phyloP scores from a whole-genome alignment of 768 basidiomycete species.

The Phaeotremella fagi region DNA sequence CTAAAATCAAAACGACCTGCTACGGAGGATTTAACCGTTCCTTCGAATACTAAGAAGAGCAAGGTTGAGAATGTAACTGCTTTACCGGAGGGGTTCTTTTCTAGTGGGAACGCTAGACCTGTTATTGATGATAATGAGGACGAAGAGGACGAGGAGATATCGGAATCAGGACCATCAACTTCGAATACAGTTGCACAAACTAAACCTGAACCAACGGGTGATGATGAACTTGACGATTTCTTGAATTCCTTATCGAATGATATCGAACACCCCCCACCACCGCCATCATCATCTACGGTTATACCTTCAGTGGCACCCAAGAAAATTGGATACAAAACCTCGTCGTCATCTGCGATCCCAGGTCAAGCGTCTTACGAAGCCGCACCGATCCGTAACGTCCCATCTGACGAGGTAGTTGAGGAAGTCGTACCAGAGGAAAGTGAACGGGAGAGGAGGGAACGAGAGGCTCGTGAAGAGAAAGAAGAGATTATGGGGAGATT shows the following conservation, averaged over 20 bases:
- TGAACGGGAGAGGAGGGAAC: constrained; percentile 30
- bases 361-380: constrained; percentile 41
- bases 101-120: constrained; percentile 6
- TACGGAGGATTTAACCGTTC: constrained; percentile 3
- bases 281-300: background rate
- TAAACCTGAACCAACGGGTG: constrained; percentile 25
- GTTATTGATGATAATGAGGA: constrained; percentile 3
- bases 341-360: constrained; percentile 19
- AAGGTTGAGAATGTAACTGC: background rate
- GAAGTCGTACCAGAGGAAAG: constrained; percentile 36
- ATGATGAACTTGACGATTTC: constrained; percentile 42
- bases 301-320: constrained; percentile 1
- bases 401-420: constrained; percentile 41
- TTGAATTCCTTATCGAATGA: constrained; percentile 26
- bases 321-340: constrained; percentile 18
- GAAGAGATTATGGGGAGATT: constrained; percentile 45
- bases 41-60: constrained; percentile 1
- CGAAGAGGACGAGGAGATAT: constrained; percentile 4
- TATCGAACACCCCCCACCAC: background rate
- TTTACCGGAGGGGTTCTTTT: constrained; percentile 24
- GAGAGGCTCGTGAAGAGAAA: constrained; percentile 39
- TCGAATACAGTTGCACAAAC: background rate
- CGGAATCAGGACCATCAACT: background rate
- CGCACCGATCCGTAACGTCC: constrained; percentile 30
- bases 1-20: constrained; percentile 20